These are phyloP conservation scores for Sporisorium reilianum DNA, from an alignment of 1,284 basidiomycete genomes.

Conservation along the genomic window DNA sequence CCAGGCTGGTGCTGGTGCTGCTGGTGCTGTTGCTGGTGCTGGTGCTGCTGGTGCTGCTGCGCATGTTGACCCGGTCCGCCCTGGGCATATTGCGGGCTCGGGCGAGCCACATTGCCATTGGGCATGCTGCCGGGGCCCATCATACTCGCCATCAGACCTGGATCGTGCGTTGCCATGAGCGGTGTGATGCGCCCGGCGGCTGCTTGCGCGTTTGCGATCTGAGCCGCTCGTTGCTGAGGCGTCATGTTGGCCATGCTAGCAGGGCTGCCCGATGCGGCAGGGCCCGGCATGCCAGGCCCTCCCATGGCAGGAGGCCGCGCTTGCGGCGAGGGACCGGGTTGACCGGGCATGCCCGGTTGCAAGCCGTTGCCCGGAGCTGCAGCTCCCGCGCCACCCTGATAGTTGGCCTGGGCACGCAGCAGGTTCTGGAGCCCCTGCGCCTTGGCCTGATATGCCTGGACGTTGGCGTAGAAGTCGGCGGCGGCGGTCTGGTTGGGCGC, in stretches of 20 bases:
- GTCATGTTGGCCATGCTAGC: slow-evolving; percentile 48
- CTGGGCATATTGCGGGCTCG: slow-evolving; percentile 37
- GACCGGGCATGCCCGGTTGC: slow-evolving; percentile 43
- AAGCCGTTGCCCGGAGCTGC: slow-evolving; percentile 21
- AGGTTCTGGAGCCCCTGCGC: slow-evolving; percentile 57
- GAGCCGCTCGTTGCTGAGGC: slow-evolving; percentile 51
- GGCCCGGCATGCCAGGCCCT: slow-evolving; percentile 22
- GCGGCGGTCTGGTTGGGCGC: slow-evolving; percentile 58
- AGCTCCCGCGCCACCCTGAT: slow-evolving; percentile 34
- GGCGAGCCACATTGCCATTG: slow-evolving; percentile 38
- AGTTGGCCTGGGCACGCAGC: slow-evolving; percentile 52
- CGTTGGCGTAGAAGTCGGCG: slow-evolving; percentile 60
- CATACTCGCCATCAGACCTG: slow-evolving; percentile 60
- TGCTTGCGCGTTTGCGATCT: slow-evolving; percentile 50
- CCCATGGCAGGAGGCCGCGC: slow-evolving; percentile 40
- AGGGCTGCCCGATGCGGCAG: slow-evolving; percentile 31
- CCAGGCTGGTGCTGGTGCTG: slow-evolving; percentile 27
- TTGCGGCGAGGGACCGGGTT: slow-evolving; percentile 37
- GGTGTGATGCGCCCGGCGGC: slow-evolving; percentile 52
- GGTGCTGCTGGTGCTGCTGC: slow-evolving; percentile 46
- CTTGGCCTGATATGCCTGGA: slow-evolving; percentile 60
- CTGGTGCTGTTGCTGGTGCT: slow-evolving; percentile 35
- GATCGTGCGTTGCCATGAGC: slow-evolving; percentile 61
- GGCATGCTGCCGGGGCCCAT: slow-evolving; percentile 50
- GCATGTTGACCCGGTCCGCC: slow-evolving; percentile 40